Conservation (phyloP, 495 filamentous ascomycete genomes). For the Podospora pseudopauciseta region DNA sequence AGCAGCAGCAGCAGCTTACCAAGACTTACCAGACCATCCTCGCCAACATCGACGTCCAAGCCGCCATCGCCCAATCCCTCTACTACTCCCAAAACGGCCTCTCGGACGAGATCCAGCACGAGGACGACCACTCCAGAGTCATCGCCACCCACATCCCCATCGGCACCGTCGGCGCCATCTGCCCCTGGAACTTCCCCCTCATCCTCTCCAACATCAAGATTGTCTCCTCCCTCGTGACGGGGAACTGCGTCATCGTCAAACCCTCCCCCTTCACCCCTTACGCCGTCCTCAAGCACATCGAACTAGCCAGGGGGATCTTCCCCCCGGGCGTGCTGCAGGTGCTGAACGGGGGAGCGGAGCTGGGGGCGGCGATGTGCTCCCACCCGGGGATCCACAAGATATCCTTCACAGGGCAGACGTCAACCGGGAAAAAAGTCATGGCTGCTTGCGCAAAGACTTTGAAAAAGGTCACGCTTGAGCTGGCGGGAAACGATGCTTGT, state of each 20-base stretch:
- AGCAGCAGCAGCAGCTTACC: neutral
- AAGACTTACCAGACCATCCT: slow-evolving; percentile 16
- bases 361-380: slow-evolving; percentile 55
- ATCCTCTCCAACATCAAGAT: slow-evolving; percentile 55
- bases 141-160: slow-evolving; percentile 51
- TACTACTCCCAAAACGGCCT: slow-evolving; percentile 33
- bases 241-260: slow-evolving; percentile 63
- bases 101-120: slow-evolving; percentile 48
- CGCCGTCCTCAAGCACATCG: slow-evolving; percentile 59
- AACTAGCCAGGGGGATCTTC: slow-evolving; percentile 57
- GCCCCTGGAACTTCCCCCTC: slow-evolving; percentile 65
- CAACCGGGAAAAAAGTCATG: slow-evolving; percentile 63
- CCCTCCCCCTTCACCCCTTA: slow-evolving; percentile 65
- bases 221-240: slow-evolving; percentile 53
- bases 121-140: slow-evolving; percentile 46
- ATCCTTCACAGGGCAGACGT: slow-evolving; percentile 63
- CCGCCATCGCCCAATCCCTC: slow-evolving; percentile 23
- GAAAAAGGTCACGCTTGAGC: slow-evolving; percentile 51
- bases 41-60: slow-evolving; percentile 29
- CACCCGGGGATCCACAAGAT: slow-evolving; percentile 66
- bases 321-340: slow-evolving; percentile 66
- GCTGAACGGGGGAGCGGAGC: slow-evolving; percentile 61
- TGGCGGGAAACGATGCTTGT: slow-evolving; percentile 66
- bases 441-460: slow-evolving; percentile 56
- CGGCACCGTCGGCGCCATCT: slow-evolving; percentile 52